These are phyloP conservation scores for Leccinum solheimii DNA, from an alignment of 1,284 basidiomycete genomes.

Conservation along the genomic window DNA sequence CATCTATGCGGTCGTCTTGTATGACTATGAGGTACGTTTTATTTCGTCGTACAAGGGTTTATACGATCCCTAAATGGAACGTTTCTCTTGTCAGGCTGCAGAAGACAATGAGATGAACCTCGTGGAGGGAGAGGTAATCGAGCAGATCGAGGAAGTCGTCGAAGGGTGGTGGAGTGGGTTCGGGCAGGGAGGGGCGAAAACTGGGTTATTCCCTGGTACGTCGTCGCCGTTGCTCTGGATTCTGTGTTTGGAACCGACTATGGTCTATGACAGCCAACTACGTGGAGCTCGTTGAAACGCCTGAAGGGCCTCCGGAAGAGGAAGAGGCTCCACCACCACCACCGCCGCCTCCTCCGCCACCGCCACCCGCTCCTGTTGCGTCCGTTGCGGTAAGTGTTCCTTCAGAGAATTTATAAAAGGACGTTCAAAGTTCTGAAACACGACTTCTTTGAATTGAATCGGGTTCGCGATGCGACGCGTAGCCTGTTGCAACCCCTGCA, in stretches of 20 bases:
- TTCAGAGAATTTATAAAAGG: not conserved
- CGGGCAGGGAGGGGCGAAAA: constrained; percentile 58
- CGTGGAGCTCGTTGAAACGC: constrained; percentile 66
- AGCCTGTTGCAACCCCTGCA: constrained; percentile 32
- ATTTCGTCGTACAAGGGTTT: not conserved
- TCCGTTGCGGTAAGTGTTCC: no score
- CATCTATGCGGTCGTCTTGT: constrained; percentile 64
- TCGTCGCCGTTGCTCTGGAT: constrained; percentile 1
- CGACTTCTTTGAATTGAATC: no score
- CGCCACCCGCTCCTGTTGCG: no score
- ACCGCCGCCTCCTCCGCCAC: constrained; percentile 33
- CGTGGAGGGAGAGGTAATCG: constrained; percentile 78
- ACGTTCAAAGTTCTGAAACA: no score
- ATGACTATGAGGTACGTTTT: constrained; percentile 70
- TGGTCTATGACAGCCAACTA: constrained; percentile 68
- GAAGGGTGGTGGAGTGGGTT: constrained; percentile 86
- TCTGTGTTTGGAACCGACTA: not conserved
- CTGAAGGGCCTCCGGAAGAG: constrained; percentile 40
- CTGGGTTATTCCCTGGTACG: constrained; percentile 76
- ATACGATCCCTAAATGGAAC: not conserved
- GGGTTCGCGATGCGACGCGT: no score
- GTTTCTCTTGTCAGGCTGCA: constrained; percentile 46
- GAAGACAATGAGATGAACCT: constrained; percentile 87
- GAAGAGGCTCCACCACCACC: constrained; percentile 37
- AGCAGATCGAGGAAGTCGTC: constrained; percentile 81